Conservation (phyloP, 139 green algal species). For the Diplosphaera chodatii region DNA sequence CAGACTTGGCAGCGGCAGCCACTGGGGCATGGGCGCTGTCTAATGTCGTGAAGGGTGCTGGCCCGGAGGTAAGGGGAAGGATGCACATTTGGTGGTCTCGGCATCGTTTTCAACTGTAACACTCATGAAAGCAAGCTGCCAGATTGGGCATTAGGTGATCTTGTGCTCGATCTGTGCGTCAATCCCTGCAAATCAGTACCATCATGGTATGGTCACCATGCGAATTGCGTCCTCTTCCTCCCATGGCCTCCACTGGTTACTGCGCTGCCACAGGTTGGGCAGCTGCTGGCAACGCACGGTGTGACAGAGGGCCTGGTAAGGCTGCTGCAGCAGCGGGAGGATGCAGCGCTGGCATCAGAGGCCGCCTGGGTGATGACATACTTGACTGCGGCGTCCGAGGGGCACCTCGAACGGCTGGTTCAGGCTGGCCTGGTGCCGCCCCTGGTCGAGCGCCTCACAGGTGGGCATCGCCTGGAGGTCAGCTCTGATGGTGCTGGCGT, state of each 20-base stretch:
- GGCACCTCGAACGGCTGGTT: conserved; percentile 8
- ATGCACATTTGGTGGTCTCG: too few species aligned
- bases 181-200: too few species aligned
- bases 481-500: too few species aligned
- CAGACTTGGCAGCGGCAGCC: conserved; percentile 15
- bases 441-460: conserved; percentile 6
- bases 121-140: too few species aligned
- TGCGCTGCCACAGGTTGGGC: conserved; percentile 9
- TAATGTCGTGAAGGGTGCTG: conserved; percentile 29
- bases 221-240: too few species aligned
- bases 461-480: too few species aligned
- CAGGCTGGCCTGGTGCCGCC: conserved; percentile 1
- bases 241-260: too few species aligned
- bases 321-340: conserved; percentile 3
- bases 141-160: too few species aligned
- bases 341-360: conserved; percentile 22
- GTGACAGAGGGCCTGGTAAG: conserved; percentile 9
- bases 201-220: too few species aligned
- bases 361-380: conserved; percentile 22
- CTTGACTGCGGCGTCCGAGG: conserved; percentile 5
- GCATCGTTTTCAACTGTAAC: too few species aligned
- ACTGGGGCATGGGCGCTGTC: conserved; percentile 43
- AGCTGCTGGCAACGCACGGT: conserved; percentile 14
- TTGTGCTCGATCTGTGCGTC: too few species aligned
- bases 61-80: too few species aligned